phyloP scores from a whole-genome alignment of 805 yeast genomes.

The Saturnispora zaruensis region DNA sequence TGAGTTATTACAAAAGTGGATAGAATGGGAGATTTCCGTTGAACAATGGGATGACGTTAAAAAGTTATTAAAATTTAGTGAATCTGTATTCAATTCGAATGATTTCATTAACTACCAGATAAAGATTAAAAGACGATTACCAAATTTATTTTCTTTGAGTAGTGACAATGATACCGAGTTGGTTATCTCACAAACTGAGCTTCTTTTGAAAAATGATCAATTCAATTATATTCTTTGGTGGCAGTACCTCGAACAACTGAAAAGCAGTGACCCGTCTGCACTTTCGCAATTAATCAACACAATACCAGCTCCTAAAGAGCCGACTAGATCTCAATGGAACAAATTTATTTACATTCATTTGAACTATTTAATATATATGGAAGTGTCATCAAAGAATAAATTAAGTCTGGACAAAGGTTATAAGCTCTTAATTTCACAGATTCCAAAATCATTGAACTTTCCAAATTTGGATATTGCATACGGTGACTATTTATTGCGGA shows the following conservation, averaged over 20 bases:
- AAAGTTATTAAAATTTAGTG: constrained; percentile 4
- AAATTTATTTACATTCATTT: constrained; percentile 37
- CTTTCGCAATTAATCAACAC: constrained; percentile 2
- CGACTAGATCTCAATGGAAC: constrained; percentile 42
- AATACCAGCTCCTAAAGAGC: constrained; percentile 30
- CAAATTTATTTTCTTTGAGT: neutral
- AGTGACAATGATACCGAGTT: neutral
- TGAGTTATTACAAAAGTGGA: constrained; percentile 1
- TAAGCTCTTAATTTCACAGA: constrained; percentile 35
- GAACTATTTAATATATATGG: constrained; percentile 59
- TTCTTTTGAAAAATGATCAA: constrained; percentile 31
- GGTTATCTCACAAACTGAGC: neutral
- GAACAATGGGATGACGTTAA: neutral
- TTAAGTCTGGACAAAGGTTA: constrained; percentile 33
- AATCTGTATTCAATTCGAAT: neutral
- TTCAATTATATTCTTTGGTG: constrained; percentile 78
- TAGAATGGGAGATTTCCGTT: constrained; percentile 4
- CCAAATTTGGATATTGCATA: constrained; percentile 64
- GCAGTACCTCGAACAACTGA: constrained; percentile 45
- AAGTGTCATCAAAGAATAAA: constrained; percentile 19
- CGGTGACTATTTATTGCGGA: constrained; percentile 69
- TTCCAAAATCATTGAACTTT: constrained; percentile 57
- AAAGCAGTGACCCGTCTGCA: constrained; percentile 14
- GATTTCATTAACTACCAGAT: neutral
- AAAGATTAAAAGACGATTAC: neutral